A percentile compares a stretch with the other conserved stretches of the same genome.
These are phyloP conservation scores for Phytophthora crassamura DNA, from an alignment of 352 stramenopile genomes.

Conservation along the genomic window DNA sequence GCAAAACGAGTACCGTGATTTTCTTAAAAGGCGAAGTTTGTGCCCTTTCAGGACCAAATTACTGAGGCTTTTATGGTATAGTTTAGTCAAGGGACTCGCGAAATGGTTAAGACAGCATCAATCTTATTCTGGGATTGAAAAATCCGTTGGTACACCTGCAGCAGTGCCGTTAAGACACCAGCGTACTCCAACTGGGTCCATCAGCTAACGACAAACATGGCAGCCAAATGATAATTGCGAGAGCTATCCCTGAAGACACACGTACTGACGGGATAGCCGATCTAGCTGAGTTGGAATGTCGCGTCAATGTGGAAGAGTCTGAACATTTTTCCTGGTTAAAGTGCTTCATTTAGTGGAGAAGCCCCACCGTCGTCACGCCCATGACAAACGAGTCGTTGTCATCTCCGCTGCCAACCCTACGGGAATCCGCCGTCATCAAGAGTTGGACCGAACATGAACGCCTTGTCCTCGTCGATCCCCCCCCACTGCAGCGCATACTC, in stretches of 20 bases:
- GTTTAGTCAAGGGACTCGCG: no score
- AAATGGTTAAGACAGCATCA: conserved; percentile 7
- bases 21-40: no score
- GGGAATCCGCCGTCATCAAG: not conserved
- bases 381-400: not conserved
- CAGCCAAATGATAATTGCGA: conserved; percentile 1
- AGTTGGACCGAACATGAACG: not conserved
- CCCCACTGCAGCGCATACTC: not conserved
- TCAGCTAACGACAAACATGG: conserved; percentile 4
- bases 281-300: conserved; percentile 8
- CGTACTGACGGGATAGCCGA: conserved; percentile 13
- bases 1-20: no score
- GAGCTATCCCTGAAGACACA: conserved; percentile 10
- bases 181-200: not conserved
- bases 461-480: conserved; percentile 1
- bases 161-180: no score
- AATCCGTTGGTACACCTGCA: conserved; percentile 1
- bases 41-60: no score
- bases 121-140: not conserved
- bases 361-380: not conserved
- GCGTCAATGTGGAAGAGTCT: conserved; percentile 9
- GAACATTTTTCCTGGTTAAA: not conserved
- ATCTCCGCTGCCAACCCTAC: not conserved
- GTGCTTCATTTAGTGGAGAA: not conserved
- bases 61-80: no score